Percentiles rank a stretch among this genome's conserved stretches.
These are phyloP conservation scores for Daldinia bambusicola DNA, from an alignment of 495 filamentous ascomycete genomes.

Conservation along the genomic window DNA sequence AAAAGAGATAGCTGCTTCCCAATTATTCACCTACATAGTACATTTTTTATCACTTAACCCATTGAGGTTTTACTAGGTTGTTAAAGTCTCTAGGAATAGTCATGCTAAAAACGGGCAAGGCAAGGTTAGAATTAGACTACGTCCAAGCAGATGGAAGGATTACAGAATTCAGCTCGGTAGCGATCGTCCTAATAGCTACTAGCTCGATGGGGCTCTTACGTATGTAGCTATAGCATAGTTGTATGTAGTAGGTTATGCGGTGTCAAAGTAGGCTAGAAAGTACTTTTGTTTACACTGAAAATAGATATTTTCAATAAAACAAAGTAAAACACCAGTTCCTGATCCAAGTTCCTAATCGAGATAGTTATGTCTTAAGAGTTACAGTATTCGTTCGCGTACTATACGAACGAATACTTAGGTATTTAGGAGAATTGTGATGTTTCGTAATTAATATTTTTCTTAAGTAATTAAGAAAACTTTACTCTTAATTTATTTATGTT, in stretches of 20 bases:
- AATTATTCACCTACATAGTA: constrained; percentile 11
- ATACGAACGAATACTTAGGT: no score
- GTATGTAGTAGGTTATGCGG: not conserved
- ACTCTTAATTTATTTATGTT: no score
- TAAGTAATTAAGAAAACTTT: no score
- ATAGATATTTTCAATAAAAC: not conserved
- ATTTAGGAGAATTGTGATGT: not conserved
- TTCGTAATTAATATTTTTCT: not conserved
- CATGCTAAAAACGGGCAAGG: not conserved
- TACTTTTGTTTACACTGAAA: not conserved
- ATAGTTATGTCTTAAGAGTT: not conserved
- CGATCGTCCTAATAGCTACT: not conserved
- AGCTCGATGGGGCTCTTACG: not conserved
- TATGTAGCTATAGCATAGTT: not conserved
- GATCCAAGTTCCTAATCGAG: not conserved
- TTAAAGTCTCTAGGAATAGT: not conserved
- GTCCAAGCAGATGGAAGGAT: not conserved
- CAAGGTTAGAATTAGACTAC: not conserved
- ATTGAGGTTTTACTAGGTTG: not conserved
- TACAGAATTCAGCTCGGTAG: not conserved
- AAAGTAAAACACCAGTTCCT: not conserved
- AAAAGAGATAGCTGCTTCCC: constrained; percentile 14
- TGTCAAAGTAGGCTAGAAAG: not conserved
- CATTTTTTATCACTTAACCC: constrained; percentile 30
- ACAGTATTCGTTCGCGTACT: not conserved